Base-by-base conservation (phyloP, 164 flowering plant species). In the Piper longum region DNA sequence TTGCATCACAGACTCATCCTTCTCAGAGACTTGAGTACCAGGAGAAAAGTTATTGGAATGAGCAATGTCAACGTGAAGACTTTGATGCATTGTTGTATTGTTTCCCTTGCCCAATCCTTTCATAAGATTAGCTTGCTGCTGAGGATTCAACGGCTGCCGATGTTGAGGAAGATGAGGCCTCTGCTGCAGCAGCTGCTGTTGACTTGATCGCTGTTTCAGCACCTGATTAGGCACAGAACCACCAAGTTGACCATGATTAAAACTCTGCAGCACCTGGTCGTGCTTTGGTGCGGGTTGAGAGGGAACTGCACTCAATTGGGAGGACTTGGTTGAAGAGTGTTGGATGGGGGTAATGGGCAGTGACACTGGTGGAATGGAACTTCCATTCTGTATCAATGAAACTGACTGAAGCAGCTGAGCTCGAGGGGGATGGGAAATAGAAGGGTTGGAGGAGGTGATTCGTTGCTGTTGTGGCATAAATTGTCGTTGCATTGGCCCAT, bases 51-150 rank as follows among this genome's bases (percentile, higher is more conserved):
- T 88, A 78, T 84, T 85, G 43, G 75, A 63, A 66, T 77, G 78
- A 52, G 86, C 72, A 52, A 81, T 72, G 61, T 87, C 98, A 62
- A 70, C 59, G 12, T 84, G 73, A 40, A 63, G 70, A 57, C 76
- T 86, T 66, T 79, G 92, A 71, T 81, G 88, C 71, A 76, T 71
- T 2, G 36, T 26, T 72, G 75, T 42, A 40, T 51, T 69, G 70
- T 70, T 82, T 48, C 84, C 90, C 71, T 89, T 83, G 41, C 88
- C 89, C 60, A 74, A 71, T 67, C 92, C 95, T 69, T 90, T 88
- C 64, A 77, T 40, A 57, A 77, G 65, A 69, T 90, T 90, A 71
- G 83, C 77, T 66, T 79, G 92, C 73, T 84, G 88, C 56, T 82
- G 96, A 62, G 74, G 16, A 48, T 82, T 93, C 62, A 73, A 19